A percentile compares a stretch with the other conserved stretches of the same genome.
phyloP scores from a whole-genome alignment of 441 rosid genomes.

The Raphanus hybrid region DNA sequence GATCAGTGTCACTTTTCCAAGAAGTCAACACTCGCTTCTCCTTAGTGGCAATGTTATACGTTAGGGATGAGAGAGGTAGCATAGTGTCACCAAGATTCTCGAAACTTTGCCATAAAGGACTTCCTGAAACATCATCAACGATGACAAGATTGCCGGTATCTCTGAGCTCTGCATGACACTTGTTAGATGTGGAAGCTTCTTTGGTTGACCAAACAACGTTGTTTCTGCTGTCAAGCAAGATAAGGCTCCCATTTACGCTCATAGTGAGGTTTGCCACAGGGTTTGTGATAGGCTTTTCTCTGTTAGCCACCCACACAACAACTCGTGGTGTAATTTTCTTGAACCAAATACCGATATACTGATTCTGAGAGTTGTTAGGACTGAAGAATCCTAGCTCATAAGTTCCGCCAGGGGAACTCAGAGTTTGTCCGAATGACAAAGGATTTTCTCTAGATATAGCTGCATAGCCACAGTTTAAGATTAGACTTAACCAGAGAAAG shows the following conservation, averaged over 20 bases:
- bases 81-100: constrained; percentile 41
- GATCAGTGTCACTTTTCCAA: constrained; percentile 43
- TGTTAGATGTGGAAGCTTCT: constrained; percentile 1
- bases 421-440: constrained; percentile 29
- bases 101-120: constrained; percentile 37
- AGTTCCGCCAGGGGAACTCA: constrained; percentile 40
- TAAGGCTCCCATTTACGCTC: constrained; percentile 30
- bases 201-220: constrained; percentile 38
- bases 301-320: constrained; percentile 43
- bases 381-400: constrained; percentile 51
- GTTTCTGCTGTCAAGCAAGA: constrained; percentile 22
- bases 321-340: constrained; percentile 27
- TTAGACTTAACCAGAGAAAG: constrained; percentile 14
- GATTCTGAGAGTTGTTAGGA: constrained; percentile 32
- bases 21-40: constrained; percentile 34
- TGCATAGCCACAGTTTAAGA: constrained; percentile 19
- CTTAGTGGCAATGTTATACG: constrained; percentile 5
- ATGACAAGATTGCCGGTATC: constrained; percentile 41
- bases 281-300: constrained; percentile 27
- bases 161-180: constrained; percentile 31
- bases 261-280: constrained; percentile 22
- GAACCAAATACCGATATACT: constrained; percentile 57
- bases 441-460: constrained; percentile 27
- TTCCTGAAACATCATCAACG: constrained; percentile 20
- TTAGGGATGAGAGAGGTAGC: constrained; percentile 27